phyloP scores from a whole-genome alignment of 768 basidiomycete species.

The Hericium erinaceus region DNA sequence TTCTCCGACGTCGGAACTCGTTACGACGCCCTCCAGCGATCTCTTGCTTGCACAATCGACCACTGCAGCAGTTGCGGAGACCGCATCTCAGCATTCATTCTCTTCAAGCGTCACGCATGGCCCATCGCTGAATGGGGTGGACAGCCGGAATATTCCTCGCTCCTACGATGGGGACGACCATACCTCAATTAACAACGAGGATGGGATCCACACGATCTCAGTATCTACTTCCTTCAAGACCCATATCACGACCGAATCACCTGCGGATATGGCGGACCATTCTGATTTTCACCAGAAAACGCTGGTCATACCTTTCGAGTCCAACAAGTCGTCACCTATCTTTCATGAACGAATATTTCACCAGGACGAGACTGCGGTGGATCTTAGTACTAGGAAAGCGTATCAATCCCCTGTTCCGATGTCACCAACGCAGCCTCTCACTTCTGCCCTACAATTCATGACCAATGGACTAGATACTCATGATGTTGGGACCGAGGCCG shows the following conservation, averaged over 20 bases:
- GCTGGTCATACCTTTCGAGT: not conserved
- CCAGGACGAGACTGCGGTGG: not conserved
- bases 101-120: not conserved
- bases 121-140: not conserved
- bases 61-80: not conserved
- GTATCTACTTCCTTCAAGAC: not conserved
- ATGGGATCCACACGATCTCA: not conserved
- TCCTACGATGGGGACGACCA: not conserved
- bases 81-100: not conserved
- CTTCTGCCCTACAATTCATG: not conserved
- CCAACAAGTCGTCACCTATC: not conserved
- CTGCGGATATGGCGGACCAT: not conserved
- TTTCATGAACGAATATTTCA: not conserved
- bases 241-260: not conserved
- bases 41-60: not conserved
- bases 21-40: not conserved
- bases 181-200: not conserved
- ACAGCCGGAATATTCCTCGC: not conserved
- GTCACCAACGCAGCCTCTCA: not conserved
- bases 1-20: slow-evolving; percentile 1
- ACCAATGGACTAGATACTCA: not conserved
- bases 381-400: not conserved
- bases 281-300: not conserved
- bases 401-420: not conserved
- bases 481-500: not conserved